Conservation (phyloP, 2,329 filamentous ascomycete genomes). For the Davidsoniella virescens region DNA sequence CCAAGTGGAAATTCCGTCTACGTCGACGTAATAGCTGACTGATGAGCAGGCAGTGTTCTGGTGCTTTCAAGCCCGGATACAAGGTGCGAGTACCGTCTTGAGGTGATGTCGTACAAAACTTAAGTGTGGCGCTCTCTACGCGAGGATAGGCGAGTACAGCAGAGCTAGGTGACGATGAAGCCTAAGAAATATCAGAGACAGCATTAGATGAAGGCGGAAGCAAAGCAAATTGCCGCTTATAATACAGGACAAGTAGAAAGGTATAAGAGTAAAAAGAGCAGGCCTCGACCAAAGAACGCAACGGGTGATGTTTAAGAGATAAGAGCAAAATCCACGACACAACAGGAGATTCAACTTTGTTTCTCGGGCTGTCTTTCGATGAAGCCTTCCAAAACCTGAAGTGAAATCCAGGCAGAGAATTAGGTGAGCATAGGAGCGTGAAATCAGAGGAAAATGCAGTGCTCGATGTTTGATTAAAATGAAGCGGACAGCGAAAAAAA, state of each 20-base stretch:
- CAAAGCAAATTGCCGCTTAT: not conserved
- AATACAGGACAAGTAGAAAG: not conserved
- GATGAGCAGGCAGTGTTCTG: not conserved
- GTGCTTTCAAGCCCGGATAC: not conserved
- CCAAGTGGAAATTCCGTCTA: no score
- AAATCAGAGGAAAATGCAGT: no score
- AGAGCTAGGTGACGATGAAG: not conserved
- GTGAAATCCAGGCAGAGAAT: no score
- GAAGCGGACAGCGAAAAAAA: no score
- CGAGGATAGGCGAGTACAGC: constrained; percentile 10
- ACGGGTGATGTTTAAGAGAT: no score
- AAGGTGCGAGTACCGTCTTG: not conserved
- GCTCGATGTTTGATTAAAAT: no score
- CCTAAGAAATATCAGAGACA: not conserved
- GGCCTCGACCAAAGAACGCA: not conserved
- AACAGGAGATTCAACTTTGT: no score
- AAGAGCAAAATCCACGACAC: no score
- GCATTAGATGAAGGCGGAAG: not conserved
- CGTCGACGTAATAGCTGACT: not conserved
- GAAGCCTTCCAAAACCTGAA: no score
- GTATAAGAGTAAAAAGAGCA: not conserved
- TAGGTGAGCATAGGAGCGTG: no score
- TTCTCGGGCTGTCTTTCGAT: no score
- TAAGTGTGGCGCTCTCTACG: constrained; percentile 9
- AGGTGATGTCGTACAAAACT: constrained; percentile 4